These are phyloP conservation scores for Malassezia caprae DNA, from an alignment of 1,284 basidiomycete species.

Conservation along the genomic window DNA sequence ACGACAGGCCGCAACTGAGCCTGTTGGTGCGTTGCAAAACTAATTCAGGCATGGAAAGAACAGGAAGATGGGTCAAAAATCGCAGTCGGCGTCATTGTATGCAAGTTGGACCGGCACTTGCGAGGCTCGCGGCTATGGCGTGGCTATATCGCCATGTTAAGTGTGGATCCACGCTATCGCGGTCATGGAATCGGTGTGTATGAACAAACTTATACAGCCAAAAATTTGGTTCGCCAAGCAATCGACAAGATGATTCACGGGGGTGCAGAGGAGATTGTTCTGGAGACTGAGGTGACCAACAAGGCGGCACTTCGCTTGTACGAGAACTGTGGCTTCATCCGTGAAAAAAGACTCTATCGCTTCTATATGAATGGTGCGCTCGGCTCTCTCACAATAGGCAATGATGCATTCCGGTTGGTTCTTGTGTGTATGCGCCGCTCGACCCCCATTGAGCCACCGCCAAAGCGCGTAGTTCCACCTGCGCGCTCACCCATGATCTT, in stretches of 20 bases:
- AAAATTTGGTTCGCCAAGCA: slow-evolving; percentile 54
- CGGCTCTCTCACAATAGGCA: slow-evolving; percentile 19
- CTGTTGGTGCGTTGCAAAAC: slow-evolving; percentile 59
- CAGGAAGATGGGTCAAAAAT: background rate
- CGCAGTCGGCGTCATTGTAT: slow-evolving; percentile 69
- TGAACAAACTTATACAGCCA: slow-evolving; percentile 3
- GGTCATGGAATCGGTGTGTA: slow-evolving; percentile 70
- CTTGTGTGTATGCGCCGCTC: slow-evolving; percentile 3
- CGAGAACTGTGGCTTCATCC: slow-evolving; percentile 81
- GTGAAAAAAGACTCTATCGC: slow-evolving; percentile 83
- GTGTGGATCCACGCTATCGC: slow-evolving; percentile 25
- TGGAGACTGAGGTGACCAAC: slow-evolving; percentile 97
- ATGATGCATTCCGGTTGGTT: slow-evolving; percentile 39
- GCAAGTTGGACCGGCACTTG: slow-evolving; percentile 78
- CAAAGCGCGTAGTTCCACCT: background rate
- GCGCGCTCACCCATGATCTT: background rate
- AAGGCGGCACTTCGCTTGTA: slow-evolving; percentile 73
- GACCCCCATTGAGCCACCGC: slow-evolving; percentile 13
- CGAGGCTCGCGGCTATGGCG: slow-evolving; percentile 58
- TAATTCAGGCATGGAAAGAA: background rate
- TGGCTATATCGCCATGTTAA: slow-evolving; percentile 95
- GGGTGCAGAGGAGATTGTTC: slow-evolving; percentile 55
- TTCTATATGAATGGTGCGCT: slow-evolving; percentile 77
- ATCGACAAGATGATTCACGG: slow-evolving; percentile 9
- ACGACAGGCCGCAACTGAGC: slow-evolving; percentile 62